Evolutionary conservation across 257 asterid species (phyloP).

Genomic region (Galeopsis tetrahit): DNA sequence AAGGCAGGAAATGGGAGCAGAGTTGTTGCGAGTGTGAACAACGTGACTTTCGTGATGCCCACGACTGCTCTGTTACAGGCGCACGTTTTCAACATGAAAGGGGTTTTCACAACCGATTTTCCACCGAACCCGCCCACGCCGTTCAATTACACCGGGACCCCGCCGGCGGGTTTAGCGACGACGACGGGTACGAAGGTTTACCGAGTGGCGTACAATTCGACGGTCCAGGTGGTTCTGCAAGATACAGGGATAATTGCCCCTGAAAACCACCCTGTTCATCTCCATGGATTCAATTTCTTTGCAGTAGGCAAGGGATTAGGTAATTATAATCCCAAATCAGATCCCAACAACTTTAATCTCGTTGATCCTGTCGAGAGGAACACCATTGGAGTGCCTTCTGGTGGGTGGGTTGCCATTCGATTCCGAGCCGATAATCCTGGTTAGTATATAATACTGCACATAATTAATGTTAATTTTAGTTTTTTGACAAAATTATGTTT

Average conservation of each 20-base stretch:
- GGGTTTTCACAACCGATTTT: slow-evolving; percentile 79
- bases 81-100: slow-evolving; percentile 59
- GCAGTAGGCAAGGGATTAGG: slow-evolving; percentile 82
- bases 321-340: slow-evolving; percentile 62
- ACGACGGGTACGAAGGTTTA: slow-evolving; percentile 70
- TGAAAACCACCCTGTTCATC: slow-evolving; percentile 86
- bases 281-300: slow-evolving; percentile 91
- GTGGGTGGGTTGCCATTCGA: slow-evolving; percentile 95
- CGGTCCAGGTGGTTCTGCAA: slow-evolving; percentile 82
- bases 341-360: slow-evolving; percentile 69
- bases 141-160: slow-evolving; percentile 69
- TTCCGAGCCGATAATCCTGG: slow-evolving; percentile 96
- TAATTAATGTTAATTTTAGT: no score
- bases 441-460: slow-evolving; percentile 13
- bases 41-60: slow-evolving; percentile 90
- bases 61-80: slow-evolving; percentile 73
- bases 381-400: slow-evolving; percentile 89
- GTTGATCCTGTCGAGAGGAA: slow-evolving; percentile 94
- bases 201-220: slow-evolving; percentile 56
- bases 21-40: slow-evolving; percentile 72
- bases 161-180: slow-evolving; percentile 54
- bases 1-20: slow-evolving; percentile 71
- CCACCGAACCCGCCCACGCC: slow-evolving; percentile 68
- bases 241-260: slow-evolving; percentile 83
- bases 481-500: no score